Evolutionary conservation across 192 early-diverging fungal genomes (phyloP).

Genomic region (Backusella liffmaniae): DNA sequence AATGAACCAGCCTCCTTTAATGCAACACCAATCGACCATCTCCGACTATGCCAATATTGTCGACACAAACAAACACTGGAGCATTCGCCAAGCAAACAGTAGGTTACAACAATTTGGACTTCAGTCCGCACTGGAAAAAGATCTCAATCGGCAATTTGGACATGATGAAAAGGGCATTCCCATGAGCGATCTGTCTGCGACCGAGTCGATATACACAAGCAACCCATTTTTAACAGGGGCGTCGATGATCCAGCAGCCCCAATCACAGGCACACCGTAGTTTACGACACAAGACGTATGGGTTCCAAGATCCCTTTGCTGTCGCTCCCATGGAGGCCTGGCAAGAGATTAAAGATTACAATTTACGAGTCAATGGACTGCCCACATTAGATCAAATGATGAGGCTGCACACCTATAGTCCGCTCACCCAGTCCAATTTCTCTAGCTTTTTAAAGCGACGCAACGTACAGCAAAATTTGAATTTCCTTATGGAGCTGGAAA

Average conservation of each 20-base stretch:
- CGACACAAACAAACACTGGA: conserved; percentile 17
- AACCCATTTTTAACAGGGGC: conserved; percentile 19
- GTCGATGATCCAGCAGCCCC: neutral
- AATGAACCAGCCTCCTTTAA: neutral
- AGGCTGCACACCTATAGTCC: conserved; percentile 29
- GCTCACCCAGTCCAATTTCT: conserved; percentile 39
- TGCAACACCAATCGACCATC: neutral
- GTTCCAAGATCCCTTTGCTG: conserved; percentile 31
- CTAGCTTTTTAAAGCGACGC: conserved; percentile 29
- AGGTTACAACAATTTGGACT: conserved; percentile 8
- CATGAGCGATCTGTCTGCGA: neutral
- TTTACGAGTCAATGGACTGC: conserved; percentile 35
- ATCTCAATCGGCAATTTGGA: conserved; percentile 19
- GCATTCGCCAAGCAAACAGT: conserved; percentile 35
- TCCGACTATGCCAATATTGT: conserved; percentile 11
- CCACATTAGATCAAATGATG: conserved; percentile 39
- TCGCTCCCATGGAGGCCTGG: conserved; percentile 37
- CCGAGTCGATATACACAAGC: neutral
- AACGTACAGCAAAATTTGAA: conserved; percentile 42
- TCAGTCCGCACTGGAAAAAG: conserved; percentile 20
- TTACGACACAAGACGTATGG: conserved; percentile 24
- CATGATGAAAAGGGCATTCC: conserved; percentile 26
- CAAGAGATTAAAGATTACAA: conserved; percentile 41
- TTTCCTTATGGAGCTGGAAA: conserved; percentile 42
- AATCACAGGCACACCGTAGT: neutral